Base-by-base conservation (phyloP, 2,329 filamentous ascomycete species). In the Claviceps purpurea region DNA sequence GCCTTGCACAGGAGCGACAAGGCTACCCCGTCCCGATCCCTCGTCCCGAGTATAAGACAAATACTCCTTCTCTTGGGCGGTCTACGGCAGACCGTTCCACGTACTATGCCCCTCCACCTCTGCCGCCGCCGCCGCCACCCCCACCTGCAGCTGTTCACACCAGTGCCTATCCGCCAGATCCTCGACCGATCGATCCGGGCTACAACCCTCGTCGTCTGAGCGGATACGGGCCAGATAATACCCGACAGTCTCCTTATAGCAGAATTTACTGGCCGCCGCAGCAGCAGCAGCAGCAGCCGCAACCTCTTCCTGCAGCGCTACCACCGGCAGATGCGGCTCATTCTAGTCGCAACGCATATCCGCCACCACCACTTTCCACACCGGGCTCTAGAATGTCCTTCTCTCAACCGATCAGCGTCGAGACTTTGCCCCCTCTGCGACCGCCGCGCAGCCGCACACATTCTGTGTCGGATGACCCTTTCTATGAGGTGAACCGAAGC, bases 341-440 rank as follows among this genome's bases (percentile, higher is more conserved):
- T 14, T 44, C 52, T 5, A 45, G 53, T 26, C 60, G 62, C 22
- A 60, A 60, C 7, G 47, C 30, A 3, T 61, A 61, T 24, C 60
- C 63, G 41, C 61, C 63, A n/a, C 44, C 26, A 20, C 49, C 55
- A 2, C 26, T 57, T 8, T 51, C 60, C 20, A 48, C 54, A n/a
- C 51, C 58, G 22, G 54, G 61, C 37, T 56, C 65, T 2, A 62
- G 68, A 26, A 63, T 67, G 14, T 64, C 68, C 1, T 70, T 68
- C 51, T 65, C 65, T 37, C 66, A 66, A 34, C 62, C 63, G 38
- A 61, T 59, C 14, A 66, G 58, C 52, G 60, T 66, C 11, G 67
- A 70, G 41, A 67, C 66, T 24, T 58, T 70, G 22, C 68, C 68
- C 4, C 68, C 68, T 6, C 58, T 70, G 40, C 61, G 68, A 41